Evolutionary conservation across 2,329 filamentous ascomycete species (phyloP).

Genomic region (Cryphonectria parasitica): DNA sequence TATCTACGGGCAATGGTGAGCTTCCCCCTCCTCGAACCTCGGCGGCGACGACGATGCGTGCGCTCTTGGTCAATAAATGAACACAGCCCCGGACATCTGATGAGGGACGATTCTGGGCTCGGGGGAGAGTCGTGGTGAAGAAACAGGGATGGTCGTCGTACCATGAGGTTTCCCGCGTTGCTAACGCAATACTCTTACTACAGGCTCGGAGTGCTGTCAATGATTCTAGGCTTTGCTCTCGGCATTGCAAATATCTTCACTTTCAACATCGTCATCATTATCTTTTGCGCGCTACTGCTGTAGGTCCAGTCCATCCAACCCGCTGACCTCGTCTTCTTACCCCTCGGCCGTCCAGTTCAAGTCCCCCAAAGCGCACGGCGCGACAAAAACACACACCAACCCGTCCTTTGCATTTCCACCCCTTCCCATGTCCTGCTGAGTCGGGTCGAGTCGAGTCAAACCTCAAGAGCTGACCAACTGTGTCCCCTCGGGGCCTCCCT

Average conservation of each 20-base stretch:
- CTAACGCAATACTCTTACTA: slow-evolving; percentile 32
- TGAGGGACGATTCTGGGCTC: neutral
- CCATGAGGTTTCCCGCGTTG: slow-evolving; percentile 1
- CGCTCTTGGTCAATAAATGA: slow-evolving; percentile 14
- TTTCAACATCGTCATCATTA: slow-evolving; percentile 51
- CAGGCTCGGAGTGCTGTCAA: slow-evolving; percentile 71
- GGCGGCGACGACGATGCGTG: neutral
- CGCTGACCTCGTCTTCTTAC: neutral
- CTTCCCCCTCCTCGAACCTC: neutral
- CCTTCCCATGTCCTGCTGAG: neutral
- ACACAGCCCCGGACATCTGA: neutral
- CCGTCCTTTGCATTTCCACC: neutral
- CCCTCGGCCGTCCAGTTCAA: too few species aligned
- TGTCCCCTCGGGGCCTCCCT: neutral
- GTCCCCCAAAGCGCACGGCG: slow-evolving; percentile 5
- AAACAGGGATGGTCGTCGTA: neutral
- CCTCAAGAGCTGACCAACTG: slow-evolving; percentile 12
- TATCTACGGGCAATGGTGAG: slow-evolving; percentile 79
- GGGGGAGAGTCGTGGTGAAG: neutral
- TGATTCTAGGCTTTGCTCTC: slow-evolving; percentile 71
- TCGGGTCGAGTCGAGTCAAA: neutral
- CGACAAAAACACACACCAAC: neutral
- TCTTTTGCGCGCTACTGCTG: slow-evolving; percentile 59
- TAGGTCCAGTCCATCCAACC: slow-evolving; percentile 42
- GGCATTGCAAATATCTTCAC: slow-evolving; percentile 71